These are phyloP conservation scores for Prinsepia uniflora DNA, from an alignment of 306 rosid genomes.

Conservation along the genomic window DNA sequence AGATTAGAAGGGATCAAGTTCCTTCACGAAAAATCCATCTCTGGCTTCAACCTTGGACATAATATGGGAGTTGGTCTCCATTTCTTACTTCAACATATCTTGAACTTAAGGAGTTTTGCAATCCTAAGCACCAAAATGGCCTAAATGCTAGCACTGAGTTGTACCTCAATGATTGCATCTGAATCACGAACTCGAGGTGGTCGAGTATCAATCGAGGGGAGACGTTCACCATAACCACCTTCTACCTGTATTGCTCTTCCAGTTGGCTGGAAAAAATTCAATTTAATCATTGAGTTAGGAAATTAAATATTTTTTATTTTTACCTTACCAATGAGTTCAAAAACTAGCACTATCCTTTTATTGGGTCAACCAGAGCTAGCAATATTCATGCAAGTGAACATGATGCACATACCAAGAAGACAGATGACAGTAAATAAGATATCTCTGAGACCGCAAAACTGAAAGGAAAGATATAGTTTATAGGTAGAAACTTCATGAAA, in stretches of 20 bases:
- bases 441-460: background rate
- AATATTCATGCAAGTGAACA: background rate
- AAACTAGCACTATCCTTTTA: background rate
- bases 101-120: no score
- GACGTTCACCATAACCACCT: slow-evolving; percentile 93
- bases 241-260: slow-evolving; percentile 99
- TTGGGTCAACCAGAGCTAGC: background rate
- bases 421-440: background rate
- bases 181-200: slow-evolving; percentile 93
- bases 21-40: no score
- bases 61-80: no score
- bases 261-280: slow-evolving; percentile 69
- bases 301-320: background rate
- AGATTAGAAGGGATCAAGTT: no score
- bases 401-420: background rate
- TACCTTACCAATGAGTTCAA: background rate
- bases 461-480: background rate
- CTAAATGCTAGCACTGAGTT: slow-evolving; percentile 20
- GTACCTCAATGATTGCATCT: slow-evolving; percentile 98
- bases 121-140: no score
- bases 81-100: no score
- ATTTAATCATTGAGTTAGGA: slow-evolving; percentile 23
- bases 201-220: slow-evolving; percentile 94
- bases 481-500: background rate
- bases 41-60: no score